Percentiles rank a stretch among this genome's conserved stretches.
Conservation (phyloP, 805 yeast genomes). For the Nakazawaea holstii region DNA sequence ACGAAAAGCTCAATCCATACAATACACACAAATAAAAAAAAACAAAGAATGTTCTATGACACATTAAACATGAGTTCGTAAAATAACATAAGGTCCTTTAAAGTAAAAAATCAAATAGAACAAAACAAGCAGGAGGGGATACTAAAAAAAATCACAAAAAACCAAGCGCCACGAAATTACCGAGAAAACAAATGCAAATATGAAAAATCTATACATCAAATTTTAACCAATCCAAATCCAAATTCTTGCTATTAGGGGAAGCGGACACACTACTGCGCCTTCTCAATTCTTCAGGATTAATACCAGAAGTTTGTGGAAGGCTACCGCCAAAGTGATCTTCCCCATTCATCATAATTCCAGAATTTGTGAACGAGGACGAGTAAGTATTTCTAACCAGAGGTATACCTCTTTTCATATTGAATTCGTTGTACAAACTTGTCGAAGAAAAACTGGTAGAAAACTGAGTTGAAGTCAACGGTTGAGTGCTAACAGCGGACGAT, state of each 20-base stretch:
- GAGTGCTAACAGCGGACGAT: background rate
- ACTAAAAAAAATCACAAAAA: background rate
- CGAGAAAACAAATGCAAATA: background rate
- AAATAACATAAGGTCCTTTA: no score
- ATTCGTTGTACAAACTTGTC: conserved; percentile 12
- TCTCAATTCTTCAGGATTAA: background rate
- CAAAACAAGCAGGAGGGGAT: background rate
- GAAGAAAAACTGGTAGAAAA: conserved; percentile 11
- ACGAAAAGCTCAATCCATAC: no score
- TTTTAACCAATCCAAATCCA: conserved; percentile 30
- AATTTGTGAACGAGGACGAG: background rate
- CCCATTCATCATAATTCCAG: background rate
- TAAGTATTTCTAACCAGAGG: background rate
- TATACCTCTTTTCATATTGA: conserved; percentile 15
- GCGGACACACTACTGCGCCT: background rate
- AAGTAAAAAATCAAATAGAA: no score
- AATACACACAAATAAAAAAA: no score
- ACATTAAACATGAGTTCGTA: no score
- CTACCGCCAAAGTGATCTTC: conserved; percentile 1
- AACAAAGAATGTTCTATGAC: no score
- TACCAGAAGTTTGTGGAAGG: background rate
- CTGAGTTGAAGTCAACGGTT: background rate
- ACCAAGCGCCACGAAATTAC: background rate
- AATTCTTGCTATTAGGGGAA: conserved; percentile 18
- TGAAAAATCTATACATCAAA: conserved; percentile 24